Evolutionary conservation across 768 basidiomycete genomes (phyloP), one percentile per base, ranked within the genome.

Genomic region (Russula sp.): DNA sequence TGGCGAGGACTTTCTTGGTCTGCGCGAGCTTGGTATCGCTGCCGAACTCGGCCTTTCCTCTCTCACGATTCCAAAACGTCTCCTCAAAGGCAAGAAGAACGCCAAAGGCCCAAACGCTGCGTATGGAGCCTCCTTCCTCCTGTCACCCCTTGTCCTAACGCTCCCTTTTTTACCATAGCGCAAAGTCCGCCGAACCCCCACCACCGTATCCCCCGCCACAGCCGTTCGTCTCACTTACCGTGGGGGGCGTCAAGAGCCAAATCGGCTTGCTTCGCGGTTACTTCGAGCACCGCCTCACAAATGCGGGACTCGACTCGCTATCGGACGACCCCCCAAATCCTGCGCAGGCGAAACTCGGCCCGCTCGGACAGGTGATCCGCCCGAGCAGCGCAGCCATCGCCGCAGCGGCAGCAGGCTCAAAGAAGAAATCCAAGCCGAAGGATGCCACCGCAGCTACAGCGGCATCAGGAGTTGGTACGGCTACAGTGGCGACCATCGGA

Each of bases 1-100:
- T 16, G 94, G 94, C 37, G 94, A 94, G 69, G 95, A 98, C 73
- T 96, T 95, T 75, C 82, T 98, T 13, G 95, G 95, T 11, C 79
- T 98, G 32, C 82, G 84, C 55, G 93, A 90, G 70, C 76, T 94
- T 49, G 95, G 94, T 35, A 91, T 97, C 55, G 94, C 92, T 22
- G 82, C 82, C 48, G 95, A 97, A 70, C 80, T 89, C 55, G 91
- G 91, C 14, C 76, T 96, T 64, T 82, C 87, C 16, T 87, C 82
- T 67, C 80, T 98, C 57, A 82, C 80, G 18, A 82, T 96, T 40
- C 95, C 95, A 10, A 87, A 86, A 74, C 82, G 78, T 64, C 74
- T 98, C 37, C 81, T 94, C 62, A 87, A 86, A 75, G 82, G 70
- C 53, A 75, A 81, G 49, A 70, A 68, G 67, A 74, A 62, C 68